Evolutionary conservation across 495 filamentous ascomycete genomes (phyloP).

Genomic region (Antarctomyces pellizariae): DNA sequence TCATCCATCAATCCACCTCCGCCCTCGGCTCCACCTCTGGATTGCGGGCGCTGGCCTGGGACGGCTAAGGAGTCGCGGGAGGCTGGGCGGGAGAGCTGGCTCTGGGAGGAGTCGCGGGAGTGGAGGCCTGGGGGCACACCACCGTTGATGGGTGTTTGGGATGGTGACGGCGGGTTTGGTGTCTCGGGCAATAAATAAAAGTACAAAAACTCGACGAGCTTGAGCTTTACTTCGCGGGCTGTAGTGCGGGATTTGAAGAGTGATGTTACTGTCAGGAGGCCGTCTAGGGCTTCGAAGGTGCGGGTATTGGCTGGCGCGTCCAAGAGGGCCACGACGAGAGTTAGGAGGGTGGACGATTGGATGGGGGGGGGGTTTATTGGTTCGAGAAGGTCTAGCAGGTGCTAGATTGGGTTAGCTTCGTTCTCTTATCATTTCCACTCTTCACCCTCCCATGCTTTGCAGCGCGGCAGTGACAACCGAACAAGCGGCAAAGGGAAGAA

Average conservation of each 20-base stretch:
- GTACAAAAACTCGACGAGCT: slow-evolving; percentile 85
- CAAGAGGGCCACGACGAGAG: slow-evolving; percentile 70
- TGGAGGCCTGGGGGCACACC: no score
- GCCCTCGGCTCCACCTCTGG: slow-evolving; percentile 13
- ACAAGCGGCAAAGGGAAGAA: no score
- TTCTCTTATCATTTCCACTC: no score
- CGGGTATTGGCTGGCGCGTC: slow-evolving; percentile 67
- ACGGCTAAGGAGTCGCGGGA: no score
- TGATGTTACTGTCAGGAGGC: slow-evolving; percentile 76
- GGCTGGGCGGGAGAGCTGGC: no score
- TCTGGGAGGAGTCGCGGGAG: no score
- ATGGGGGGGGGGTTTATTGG: slow-evolving; percentile 77
- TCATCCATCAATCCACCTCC: slow-evolving; percentile 15
- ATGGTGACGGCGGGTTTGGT: no score
- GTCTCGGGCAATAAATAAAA: slow-evolving; percentile 95
- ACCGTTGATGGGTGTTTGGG: slow-evolving; percentile 20
- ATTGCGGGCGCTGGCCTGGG: slow-evolving; percentile 10
- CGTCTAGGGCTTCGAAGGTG: slow-evolving; percentile 81
- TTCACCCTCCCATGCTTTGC: no score
- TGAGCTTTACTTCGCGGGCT: slow-evolving; percentile 69
- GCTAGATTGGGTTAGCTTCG: slow-evolving; percentile 18
- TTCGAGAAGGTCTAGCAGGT: slow-evolving; percentile 86
- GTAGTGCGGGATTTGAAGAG: slow-evolving; percentile 74
- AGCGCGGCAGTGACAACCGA: no score
- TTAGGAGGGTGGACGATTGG: slow-evolving; percentile 71